A percentile compares a stretch with the other conserved stretches of the same genome.
phyloP scores from a whole-genome alignment of 805 yeast species.

The Starmerella khaoyaiensis region DNA sequence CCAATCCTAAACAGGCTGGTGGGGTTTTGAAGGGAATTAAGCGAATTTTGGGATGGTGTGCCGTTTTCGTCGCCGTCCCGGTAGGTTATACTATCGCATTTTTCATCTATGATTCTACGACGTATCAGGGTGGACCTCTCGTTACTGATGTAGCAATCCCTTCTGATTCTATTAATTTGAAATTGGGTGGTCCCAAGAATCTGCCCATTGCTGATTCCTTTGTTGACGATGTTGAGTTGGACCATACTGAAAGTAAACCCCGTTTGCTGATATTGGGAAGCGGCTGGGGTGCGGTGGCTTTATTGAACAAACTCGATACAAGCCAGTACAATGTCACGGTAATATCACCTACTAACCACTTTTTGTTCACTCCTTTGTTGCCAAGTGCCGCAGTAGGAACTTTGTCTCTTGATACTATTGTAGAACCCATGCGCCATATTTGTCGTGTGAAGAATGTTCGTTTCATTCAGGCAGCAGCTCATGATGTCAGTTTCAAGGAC shows the following conservation, averaged over 20 bases:
- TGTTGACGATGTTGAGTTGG: slow-evolving; percentile 45
- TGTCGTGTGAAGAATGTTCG: slow-evolving; percentile 44
- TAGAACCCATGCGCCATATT: slow-evolving; percentile 50
- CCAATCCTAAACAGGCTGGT: neutral
- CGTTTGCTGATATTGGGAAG: slow-evolving; percentile 50
- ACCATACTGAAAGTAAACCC: slow-evolving; percentile 37
- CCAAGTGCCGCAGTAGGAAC: slow-evolving; percentile 65
- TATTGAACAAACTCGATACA: slow-evolving; percentile 39
- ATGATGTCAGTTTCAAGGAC: slow-evolving; percentile 42
- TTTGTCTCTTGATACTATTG: slow-evolving; percentile 47
- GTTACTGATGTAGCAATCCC: slow-evolving; percentile 37
- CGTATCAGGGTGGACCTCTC: slow-evolving; percentile 35
- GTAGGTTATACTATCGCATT: slow-evolving; percentile 33
- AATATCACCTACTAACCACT: slow-evolving; percentile 55
- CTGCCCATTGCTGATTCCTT: slow-evolving; percentile 46
- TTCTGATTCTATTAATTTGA: slow-evolving; percentile 40
- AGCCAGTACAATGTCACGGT: slow-evolving; percentile 53
- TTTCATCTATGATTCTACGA: slow-evolving; percentile 53
- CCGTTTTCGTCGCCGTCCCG: slow-evolving; percentile 20
- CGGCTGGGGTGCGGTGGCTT: slow-evolving; percentile 60
- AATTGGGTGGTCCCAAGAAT: slow-evolving; percentile 57
- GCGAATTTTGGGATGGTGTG: slow-evolving; percentile 5
- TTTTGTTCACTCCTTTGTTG: slow-evolving; percentile 54
- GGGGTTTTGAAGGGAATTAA: neutral
- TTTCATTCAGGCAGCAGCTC: slow-evolving; percentile 50